Percentiles rank a stretch among this genome's conserved stretches.
These are phyloP conservation scores for Prunus armeniaca DNA, from an alignment of 306 rosid species.

Conservation along the genomic window DNA sequence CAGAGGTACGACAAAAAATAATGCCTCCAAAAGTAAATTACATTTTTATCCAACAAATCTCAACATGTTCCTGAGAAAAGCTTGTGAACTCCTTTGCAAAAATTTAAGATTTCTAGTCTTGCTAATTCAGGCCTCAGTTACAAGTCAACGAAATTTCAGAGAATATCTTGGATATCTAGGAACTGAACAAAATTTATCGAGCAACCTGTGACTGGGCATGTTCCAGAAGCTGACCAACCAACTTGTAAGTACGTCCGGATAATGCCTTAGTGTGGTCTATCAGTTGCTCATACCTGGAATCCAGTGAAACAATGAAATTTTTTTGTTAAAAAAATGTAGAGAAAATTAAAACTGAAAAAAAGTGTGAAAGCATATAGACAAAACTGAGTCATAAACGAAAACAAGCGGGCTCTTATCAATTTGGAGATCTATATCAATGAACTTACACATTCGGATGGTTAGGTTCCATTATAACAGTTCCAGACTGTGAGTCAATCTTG, in stretches of 20 bases:
- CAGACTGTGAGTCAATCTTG: slow-evolving; percentile 69
- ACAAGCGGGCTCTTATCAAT: neutral
- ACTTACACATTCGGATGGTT: slow-evolving; percentile 87
- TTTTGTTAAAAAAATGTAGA: neutral
- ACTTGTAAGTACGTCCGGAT: slow-evolving; percentile 74
- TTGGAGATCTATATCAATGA: slow-evolving; percentile 8
- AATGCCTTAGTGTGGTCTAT: slow-evolving; percentile 82
- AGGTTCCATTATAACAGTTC: slow-evolving; percentile 80
- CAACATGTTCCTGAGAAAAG: neutral
- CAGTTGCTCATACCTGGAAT: slow-evolving; percentile 83
- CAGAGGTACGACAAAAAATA: neutral
- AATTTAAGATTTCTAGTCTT: neutral
- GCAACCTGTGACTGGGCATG: slow-evolving; percentile 64
- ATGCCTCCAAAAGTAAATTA: neutral
- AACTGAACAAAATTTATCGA: slow-evolving; percentile 33
- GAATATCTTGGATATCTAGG: neutral
- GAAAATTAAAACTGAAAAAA: neutral
- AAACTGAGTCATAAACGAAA: neutral
- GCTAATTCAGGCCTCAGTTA: neutral
- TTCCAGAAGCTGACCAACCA: slow-evolving; percentile 66
- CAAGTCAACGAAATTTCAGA: neutral
- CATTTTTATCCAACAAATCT: neutral
- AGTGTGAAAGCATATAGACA: neutral
- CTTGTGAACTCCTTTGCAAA: neutral
- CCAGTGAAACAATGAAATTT: neutral